Base-by-base conservation (phyloP, 176 grass and related monocot species). In the Zoysia japonica region DNA sequence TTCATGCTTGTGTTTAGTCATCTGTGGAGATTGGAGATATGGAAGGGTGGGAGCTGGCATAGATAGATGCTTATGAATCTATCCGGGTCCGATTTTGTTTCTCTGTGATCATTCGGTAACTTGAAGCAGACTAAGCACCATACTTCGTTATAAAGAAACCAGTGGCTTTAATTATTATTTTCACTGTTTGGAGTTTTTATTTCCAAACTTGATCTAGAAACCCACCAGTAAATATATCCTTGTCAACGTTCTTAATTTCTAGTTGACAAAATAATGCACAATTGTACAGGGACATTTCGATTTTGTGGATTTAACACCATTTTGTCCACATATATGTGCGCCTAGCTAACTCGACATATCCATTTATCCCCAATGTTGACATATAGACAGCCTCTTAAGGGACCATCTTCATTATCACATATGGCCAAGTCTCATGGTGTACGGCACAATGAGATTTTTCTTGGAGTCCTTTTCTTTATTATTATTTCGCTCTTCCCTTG, bases 351-450 rank as follows among this genome's bases (percentile, higher is more conserved):
- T 20, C 40, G 39, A 12, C 38, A 1, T 43, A 16, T 47, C 44
- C 14, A 38, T 56, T 82, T 38, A 65, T 72, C 16, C 63, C 5
- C 11, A 82, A 20, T 7, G 41, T 76, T 76, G 55, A 65, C 48
- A 44, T 17, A 53, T 67, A 40, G 36, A 7, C 7, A 19, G 36
- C 47, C 6, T 44, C 12, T 53, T 28, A 54, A 3, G 3, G 52
- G 2, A 16, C 52, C 28, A 28, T 28, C 28, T 28, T 28, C 28
- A 28, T 28, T 28, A 28, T 28, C 28, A 28, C 28, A 28, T 28
- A 28, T 28, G 28, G 28, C 28, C 28, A 28, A 28, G 28, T 28
- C 28, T 28, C 28, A 28, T 28, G 28, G 28, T 28, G 28, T 28
- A 28, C 28, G 28, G 28, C 28, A 28, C 28, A 28, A 28, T 28